phyloP scores from a whole-genome alignment of 2,329 filamentous ascomycete genomes.

The Fusarium sulawesiense region DNA sequence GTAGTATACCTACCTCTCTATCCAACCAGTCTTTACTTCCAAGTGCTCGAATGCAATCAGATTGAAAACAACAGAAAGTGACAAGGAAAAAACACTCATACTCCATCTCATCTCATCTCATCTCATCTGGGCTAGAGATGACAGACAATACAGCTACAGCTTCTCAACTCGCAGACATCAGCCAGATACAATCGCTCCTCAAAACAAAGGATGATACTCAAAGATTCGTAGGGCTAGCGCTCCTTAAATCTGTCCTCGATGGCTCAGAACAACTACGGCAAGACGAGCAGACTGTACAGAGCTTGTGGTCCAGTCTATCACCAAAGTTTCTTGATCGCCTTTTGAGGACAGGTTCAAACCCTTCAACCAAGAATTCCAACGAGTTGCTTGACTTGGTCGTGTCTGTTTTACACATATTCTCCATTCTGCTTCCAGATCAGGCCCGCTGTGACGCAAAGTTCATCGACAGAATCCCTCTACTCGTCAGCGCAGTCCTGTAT shows the following conservation, averaged over 20 bases:
- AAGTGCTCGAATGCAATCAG: background rate
- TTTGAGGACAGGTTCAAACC: constrained; percentile 63
- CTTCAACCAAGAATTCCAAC: constrained; percentile 58
- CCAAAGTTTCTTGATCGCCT: constrained; percentile 73
- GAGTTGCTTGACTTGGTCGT: constrained; percentile 74
- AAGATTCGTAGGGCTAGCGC: constrained; percentile 73
- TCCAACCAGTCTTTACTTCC: background rate
- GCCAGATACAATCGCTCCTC: constrained; percentile 67
- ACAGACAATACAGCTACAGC: constrained; percentile 8
- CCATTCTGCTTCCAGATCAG: constrained; percentile 64
- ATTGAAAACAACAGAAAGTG: background rate
- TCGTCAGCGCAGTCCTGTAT: constrained; percentile 65
- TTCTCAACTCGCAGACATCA: constrained; percentile 43
- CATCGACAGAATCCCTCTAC: constrained; percentile 62
- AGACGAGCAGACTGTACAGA: constrained; percentile 58
- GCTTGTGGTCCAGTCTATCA: constrained; percentile 70
- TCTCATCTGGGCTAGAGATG: constrained; percentile 1
- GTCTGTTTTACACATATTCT: constrained; percentile 72
- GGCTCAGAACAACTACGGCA: constrained; percentile 64
- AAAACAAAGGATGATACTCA: constrained; percentile 73
- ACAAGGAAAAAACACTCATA: background rate
- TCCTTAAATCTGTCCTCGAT: constrained; percentile 74
- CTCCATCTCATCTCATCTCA: background rate
- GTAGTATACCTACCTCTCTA: background rate
- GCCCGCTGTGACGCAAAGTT: constrained; percentile 60